phyloP scores from a whole-genome alignment of 2,329 filamentous ascomycete species.

The Lithohypha guttulata region DNA sequence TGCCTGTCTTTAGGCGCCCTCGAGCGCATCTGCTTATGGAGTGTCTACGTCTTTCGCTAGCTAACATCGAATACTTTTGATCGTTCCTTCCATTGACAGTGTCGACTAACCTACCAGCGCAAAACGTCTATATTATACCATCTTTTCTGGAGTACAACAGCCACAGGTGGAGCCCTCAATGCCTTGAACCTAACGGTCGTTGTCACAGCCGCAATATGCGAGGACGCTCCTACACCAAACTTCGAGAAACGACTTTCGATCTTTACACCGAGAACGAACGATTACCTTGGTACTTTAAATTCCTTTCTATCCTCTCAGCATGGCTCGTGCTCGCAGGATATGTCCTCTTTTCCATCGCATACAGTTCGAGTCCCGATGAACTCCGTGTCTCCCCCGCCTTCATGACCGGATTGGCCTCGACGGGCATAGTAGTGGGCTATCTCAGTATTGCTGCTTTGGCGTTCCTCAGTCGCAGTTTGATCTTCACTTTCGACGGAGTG shows the following conservation, averaged over 20 bases:
- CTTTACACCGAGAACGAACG: conserved; percentile 19
- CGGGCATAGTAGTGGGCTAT: conserved; percentile 16
- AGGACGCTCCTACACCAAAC: conserved; percentile 6
- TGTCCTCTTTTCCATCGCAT: conserved; percentile 18
- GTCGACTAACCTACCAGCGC: too few relatives aligned
- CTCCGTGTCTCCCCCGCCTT: conserved; percentile 12
- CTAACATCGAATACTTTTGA: too few relatives aligned
- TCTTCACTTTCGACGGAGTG: conserved; percentile 19
- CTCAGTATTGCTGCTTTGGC: conserved; percentile 11
- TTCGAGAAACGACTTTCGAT: conserved; percentile 19
- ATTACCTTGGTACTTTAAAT: conserved; percentile 18
- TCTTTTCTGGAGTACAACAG: too few relatives aligned
- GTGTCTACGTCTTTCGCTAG: too few relatives aligned
- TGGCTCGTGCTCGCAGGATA: conserved; percentile 21
- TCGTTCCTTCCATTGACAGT: too few relatives aligned
- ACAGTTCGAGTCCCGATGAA: conserved; percentile 14
- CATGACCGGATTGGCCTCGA: conserved; percentile 14
- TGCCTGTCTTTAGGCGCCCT: too few relatives aligned
- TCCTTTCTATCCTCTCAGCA: conserved; percentile 14
- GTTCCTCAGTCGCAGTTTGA: conserved; percentile 16
- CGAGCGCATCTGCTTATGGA: too few relatives aligned
- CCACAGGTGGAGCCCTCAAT: not conserved
- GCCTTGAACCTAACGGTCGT: not conserved
- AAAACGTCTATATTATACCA: too few relatives aligned
- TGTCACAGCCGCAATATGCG: conserved; percentile 4